Evolutionary conservation across 1,139 yeast species (phyloP), one percentile per base, ranked within the genome.

Genomic region (Hansenula anomala): DNA sequence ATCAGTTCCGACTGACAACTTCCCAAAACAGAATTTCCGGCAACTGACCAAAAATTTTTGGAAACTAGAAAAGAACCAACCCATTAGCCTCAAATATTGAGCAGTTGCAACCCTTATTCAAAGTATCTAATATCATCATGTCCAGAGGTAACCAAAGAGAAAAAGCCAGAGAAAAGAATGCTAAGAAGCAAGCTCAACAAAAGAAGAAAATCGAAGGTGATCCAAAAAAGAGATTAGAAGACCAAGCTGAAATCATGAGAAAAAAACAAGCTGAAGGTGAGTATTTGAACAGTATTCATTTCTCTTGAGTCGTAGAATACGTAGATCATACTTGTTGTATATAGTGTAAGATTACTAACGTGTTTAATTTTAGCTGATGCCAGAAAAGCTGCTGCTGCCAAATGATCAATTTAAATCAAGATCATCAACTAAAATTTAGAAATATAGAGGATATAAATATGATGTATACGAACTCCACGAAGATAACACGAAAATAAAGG

Each of bases 71-170:
- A n/a, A n/a, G n/a, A n/a, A n/a, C n/a, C n/a, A n/a, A n/a, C n/a
- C n/a, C n/a, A n/a, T n/a, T n/a, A n/a, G n/a, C n/a, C n/a, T n/a
- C n/a, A n/a, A n/a, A n/a, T n/a, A n/a, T n/a, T n/a, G n/a, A n/a
- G n/a, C n/a, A n/a, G n/a, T n/a, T n/a, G n/a, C n/a, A n/a, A n/a
- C n/a, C n/a, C n/a, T n/a, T n/a, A n/a, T n/a, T n/a, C n/a, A n/a
- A n/a, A n/a, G n/a, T n/a, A n/a, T n/a, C n/a, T n/a, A n/a, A n/a
- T n/a, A n/a, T 20, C 22, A 20, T 20, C 22, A 90, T 90, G 97
- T 83, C 96, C 38, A 78, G 98, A 71, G 98, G 98, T 25, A 92
- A 92, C 64, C 97, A 92, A 66, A 77, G 98, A 62, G 98, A 92
- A 37, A 75, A 86, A 55, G 97, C 97, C 23, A 76, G 98, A 59